These are phyloP conservation scores for Hymenoscyphus infarciens DNA, from an alignment of 2,329 filamentous ascomycete species.

Conservation along the genomic window DNA sequence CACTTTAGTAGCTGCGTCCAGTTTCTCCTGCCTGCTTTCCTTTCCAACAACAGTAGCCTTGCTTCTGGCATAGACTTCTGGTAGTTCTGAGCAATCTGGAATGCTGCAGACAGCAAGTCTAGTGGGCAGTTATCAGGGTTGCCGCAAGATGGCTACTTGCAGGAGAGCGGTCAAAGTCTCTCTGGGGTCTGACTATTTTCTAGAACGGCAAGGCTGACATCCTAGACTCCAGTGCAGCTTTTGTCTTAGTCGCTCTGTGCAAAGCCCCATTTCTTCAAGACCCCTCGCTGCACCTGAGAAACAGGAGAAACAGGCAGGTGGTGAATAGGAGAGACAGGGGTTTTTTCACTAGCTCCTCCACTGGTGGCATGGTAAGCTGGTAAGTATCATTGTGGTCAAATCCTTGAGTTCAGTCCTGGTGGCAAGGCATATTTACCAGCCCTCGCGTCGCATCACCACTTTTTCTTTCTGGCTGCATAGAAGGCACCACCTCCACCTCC, in stretches of 20 bases:
- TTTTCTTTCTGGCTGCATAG: not conserved
- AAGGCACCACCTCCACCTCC: not conserved
- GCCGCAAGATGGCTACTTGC: not conserved
- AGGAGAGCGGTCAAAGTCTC: not conserved
- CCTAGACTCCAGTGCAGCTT: not conserved
- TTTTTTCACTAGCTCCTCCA: no score
- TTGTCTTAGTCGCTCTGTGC: not conserved
- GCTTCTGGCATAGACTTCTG: not conserved
- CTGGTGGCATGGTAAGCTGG: no score
- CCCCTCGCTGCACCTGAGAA: not conserved
- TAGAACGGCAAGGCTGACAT: not conserved
- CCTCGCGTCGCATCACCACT: not conserved
- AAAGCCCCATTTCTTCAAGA: not conserved
- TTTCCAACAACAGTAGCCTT: not conserved
- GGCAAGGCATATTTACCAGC: not conserved
- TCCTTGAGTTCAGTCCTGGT: not conserved
- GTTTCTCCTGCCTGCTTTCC: not conserved
- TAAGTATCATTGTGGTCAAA: no score
- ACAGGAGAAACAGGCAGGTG: not conserved
- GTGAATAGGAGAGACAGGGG: not conserved
- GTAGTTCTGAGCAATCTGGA: not conserved
- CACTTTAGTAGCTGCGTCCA: not conserved
- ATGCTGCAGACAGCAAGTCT: not conserved
- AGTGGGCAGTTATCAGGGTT: not conserved
- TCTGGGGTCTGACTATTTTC: not conserved